A percentile compares a stretch with the other conserved stretches of the same genome.
Evolutionary conservation across 177 flowering plant species (phyloP).

Genomic region (Vitis hybrid): DNA sequence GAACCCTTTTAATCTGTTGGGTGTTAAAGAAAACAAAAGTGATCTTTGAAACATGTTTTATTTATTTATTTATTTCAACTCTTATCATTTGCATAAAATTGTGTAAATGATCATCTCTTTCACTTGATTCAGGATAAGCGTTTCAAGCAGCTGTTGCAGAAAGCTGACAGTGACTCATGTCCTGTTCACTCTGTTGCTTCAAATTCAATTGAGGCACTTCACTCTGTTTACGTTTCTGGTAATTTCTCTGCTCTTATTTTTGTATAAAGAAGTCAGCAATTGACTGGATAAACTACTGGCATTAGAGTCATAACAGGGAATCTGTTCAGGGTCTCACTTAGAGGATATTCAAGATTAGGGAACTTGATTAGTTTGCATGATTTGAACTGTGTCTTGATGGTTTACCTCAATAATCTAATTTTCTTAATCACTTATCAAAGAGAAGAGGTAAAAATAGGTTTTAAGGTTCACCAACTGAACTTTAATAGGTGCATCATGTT

Average conservation of each 20-base stretch:
- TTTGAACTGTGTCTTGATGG: background rate
- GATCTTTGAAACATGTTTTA: background rate
- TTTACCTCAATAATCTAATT: too few species aligned
- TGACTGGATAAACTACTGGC: background rate
- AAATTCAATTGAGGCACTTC: constrained; percentile 54
- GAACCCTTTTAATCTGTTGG: too few species aligned
- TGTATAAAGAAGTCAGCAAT: background rate
- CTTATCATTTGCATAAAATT: background rate
- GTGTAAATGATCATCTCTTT: background rate
- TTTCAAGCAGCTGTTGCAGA: constrained; percentile 66
- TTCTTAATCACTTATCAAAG: too few species aligned
- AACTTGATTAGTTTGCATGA: background rate
- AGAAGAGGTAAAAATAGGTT: too few species aligned
- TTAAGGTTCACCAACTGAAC: too few species aligned
- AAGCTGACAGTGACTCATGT: constrained; percentile 57
- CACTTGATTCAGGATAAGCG: constrained; percentile 44
- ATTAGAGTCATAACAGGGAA: background rate
- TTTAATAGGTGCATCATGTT: too few species aligned
- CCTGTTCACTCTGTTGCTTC: constrained; percentile 48
- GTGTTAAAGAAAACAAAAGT: too few species aligned
- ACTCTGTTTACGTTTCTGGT: constrained; percentile 54
- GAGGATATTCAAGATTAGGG: too few species aligned
- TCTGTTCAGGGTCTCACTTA: background rate
- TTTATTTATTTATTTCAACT: background rate
- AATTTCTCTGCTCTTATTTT: constrained; percentile 15